Evolutionary conservation across 2,329 filamentous ascomycete genomes (phyloP).

Genomic region (Nemania sp.): DNA sequence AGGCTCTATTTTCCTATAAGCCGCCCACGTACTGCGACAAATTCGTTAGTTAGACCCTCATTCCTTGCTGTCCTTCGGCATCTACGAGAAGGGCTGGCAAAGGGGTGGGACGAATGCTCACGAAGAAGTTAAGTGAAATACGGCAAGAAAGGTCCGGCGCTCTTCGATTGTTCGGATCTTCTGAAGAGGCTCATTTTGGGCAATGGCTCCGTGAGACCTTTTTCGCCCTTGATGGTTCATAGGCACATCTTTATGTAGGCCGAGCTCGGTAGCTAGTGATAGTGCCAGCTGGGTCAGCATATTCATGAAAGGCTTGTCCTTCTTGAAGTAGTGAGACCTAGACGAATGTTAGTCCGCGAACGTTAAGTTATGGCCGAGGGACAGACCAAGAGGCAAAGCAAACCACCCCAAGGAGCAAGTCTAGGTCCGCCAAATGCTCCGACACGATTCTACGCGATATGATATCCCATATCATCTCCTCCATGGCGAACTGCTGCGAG

Average conservation of each 20-base stretch:
- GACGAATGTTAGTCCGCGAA: neutral
- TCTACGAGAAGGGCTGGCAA: neutral
- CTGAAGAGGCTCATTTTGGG: neutral
- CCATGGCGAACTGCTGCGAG: neutral
- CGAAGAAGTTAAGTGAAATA: slow-evolving; percentile 5
- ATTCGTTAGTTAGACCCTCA: neutral
- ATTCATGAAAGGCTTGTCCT: slow-evolving; percentile 9
- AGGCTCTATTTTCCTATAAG: slow-evolving; percentile 4
- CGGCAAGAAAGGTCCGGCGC: slow-evolving; percentile 1
- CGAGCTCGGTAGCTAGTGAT: neutral
- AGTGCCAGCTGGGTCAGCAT: slow-evolving; percentile 3
- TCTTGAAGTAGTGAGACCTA: slow-evolving; percentile 10
- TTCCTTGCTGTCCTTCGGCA: neutral
- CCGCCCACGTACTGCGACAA: slow-evolving; percentile 1
- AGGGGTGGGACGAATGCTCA: neutral
- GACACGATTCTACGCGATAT: slow-evolving; percentile 12
- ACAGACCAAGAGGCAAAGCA: slow-evolving; percentile 9
- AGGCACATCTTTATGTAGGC: slow-evolving; percentile 3
- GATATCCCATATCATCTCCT: slow-evolving; percentile 1
- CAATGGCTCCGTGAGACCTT: neutral
- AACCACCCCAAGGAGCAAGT: slow-evolving; percentile 4
- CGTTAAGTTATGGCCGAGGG: neutral
- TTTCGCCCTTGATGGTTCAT: neutral
- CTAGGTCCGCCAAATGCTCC: slow-evolving; percentile 2
- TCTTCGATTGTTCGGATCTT: slow-evolving; percentile 3